A percentile compares a stretch with the other conserved stretches of the same genome.
These are phyloP conservation scores for Gonapodya prolifera DNA, from an alignment of 192 early-diverging fungal species.

Conservation along the genomic window DNA sequence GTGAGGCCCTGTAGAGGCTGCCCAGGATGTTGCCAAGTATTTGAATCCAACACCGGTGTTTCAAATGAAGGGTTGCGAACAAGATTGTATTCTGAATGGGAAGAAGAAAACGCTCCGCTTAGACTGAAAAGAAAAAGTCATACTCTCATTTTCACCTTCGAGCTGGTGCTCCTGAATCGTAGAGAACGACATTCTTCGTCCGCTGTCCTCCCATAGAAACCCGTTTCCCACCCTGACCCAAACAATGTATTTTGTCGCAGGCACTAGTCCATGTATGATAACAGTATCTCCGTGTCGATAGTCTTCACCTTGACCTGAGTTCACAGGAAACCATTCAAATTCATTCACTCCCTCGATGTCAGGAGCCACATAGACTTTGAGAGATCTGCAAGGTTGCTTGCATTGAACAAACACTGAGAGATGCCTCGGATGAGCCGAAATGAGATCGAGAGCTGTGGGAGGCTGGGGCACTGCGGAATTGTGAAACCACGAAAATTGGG, in stretches of 20 bases:
- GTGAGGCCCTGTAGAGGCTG: slow-evolving; percentile 4
- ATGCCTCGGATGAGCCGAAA: not conserved
- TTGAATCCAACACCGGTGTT: slow-evolving; percentile 8
- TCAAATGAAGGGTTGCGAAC: slow-evolving; percentile 19
- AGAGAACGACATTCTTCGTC: not conserved
- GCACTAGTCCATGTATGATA: slow-evolving; percentile 10
- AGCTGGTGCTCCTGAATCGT: not conserved
- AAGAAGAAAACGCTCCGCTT: not conserved
- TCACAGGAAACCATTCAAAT: slow-evolving; percentile 12
- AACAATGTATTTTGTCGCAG: slow-evolving; percentile 13
- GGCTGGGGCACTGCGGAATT: not conserved
- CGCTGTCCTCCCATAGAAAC: slow-evolving; percentile 12
- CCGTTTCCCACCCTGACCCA: slow-evolving; percentile 18
- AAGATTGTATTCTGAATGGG: slow-evolving; percentile 11
- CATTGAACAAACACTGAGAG: slow-evolving; percentile 9
- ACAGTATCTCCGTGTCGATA: slow-evolving; percentile 13
- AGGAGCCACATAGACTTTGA: slow-evolving; percentile 12
- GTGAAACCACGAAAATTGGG: not conserved
- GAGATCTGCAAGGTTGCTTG: slow-evolving; percentile 11
- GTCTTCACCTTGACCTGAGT: slow-evolving; percentile 22
- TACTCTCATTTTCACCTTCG: slow-evolving; percentile 1
- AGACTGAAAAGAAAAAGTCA: not conserved
- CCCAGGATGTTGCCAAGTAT: slow-evolving; percentile 14
- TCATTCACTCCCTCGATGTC: too few relatives aligned
- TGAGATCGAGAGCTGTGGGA: not conserved